phyloP scores from a whole-genome alignment of 305 asterid species.

The Andrographis paniculata region DNA sequence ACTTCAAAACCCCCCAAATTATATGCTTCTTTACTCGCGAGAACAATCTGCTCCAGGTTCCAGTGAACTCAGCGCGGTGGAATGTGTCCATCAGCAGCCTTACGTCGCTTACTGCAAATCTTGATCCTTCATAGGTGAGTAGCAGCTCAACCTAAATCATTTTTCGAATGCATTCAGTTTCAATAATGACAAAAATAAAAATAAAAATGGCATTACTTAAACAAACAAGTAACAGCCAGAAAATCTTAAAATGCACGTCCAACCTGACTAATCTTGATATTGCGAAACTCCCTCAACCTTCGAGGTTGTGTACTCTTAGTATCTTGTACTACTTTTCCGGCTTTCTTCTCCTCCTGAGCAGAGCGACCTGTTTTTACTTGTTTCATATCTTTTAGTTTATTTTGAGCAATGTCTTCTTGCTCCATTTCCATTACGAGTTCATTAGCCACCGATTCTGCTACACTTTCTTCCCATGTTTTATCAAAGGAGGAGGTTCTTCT shows the following conservation, averaged over 20 bases:
- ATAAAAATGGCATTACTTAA: no score
- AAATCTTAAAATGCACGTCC: constrained; percentile 16
- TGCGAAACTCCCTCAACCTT: constrained; percentile 86
- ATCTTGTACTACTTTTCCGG: constrained; percentile 47
- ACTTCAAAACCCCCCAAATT: constrained; percentile 97
- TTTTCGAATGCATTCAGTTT: not conserved
- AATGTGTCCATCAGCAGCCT: constrained; percentile 98
- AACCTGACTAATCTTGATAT: constrained; percentile 99
- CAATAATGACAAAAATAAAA: constrained; percentile 15
- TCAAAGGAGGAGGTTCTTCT: constrained; percentile 95
- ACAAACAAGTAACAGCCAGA: constrained; percentile 2
- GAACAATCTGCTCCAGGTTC: constrained; percentile 96
- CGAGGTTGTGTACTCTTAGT: constrained; percentile 87
- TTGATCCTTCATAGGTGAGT: constrained; percentile 95
- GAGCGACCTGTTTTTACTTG: constrained; percentile 71
- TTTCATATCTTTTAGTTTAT: constrained; percentile 55
- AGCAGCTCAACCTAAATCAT: constrained; percentile 79
- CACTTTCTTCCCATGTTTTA: constrained; percentile 93
- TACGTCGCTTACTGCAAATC: constrained; percentile 95
- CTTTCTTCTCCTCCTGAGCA: constrained; percentile 86
- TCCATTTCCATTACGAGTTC: constrained; percentile 72
- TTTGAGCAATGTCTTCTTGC: constrained; percentile 72
- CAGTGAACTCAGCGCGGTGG: constrained; percentile 88
- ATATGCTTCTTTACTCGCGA: constrained; percentile 97
- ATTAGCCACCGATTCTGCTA: constrained; percentile 94